These are phyloP conservation scores for Corymbia calophylla DNA, from an alignment of 441 rosid genomes.

Conservation along the genomic window DNA sequence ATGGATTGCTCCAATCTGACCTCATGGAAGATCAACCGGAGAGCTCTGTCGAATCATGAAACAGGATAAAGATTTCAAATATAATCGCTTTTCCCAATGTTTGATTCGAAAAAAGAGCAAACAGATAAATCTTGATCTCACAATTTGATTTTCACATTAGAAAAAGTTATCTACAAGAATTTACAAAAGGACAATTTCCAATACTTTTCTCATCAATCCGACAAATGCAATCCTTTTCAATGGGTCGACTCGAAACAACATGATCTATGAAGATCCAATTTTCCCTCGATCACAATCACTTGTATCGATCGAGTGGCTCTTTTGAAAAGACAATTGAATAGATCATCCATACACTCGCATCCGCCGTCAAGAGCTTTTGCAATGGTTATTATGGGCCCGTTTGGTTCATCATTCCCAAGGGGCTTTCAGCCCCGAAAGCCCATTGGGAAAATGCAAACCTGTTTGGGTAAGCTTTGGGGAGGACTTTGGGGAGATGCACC, in stretches of 20 bases:
- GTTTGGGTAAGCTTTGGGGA: no score
- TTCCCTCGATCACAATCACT: no score
- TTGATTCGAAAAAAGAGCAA: not conserved
- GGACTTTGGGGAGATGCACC: no score
- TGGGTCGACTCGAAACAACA: not conserved
- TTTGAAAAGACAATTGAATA: not conserved
- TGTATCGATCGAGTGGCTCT: not conserved
- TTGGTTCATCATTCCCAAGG: no score
- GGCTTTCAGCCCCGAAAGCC: no score
- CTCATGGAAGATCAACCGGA: not conserved
- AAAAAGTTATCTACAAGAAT: not conserved
- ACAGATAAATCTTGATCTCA: not conserved
- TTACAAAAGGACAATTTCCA: not conserved
- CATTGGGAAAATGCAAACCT: no score
- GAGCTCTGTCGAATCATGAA: fast-evolving
- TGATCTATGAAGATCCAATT: not conserved
- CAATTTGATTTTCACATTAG: not conserved
- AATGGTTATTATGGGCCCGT: not conserved
- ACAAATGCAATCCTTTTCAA: not conserved
- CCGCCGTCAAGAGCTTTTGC: not conserved
- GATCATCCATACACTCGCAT: not conserved
- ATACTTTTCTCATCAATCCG: not conserved
- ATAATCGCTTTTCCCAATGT: not conserved
- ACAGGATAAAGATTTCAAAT: not conserved
- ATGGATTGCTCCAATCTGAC: no score